Percentiles rank a stretch among this genome's conserved stretches.
Conservation (phyloP, 768 basidiomycete genomes). For the Suillus subalutaceus region DNA sequence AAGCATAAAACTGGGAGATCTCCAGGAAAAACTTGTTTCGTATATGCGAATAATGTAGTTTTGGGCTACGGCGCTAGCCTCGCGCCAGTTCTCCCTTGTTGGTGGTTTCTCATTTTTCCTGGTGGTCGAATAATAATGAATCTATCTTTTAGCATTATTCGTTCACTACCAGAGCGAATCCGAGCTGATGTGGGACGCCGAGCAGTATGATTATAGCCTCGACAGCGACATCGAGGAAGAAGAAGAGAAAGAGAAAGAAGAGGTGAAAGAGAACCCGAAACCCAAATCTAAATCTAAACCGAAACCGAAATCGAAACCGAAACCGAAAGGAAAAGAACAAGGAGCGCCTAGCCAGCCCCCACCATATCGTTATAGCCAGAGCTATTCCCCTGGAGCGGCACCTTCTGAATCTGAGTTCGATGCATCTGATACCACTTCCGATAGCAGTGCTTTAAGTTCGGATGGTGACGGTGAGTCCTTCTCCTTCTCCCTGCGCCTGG, state of each 20-base stretch:
- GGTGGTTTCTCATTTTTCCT: background rate
- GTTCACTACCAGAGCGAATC: background rate
- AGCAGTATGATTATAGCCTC: constrained; percentile 20
- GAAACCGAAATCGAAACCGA: no score
- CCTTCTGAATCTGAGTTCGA: background rate
- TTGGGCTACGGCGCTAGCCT: background rate
- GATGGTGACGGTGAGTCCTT: background rate
- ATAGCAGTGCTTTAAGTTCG: background rate
- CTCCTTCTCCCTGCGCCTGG: background rate
- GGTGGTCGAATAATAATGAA: background rate
- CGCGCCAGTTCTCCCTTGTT: background rate
- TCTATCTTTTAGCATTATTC: background rate
- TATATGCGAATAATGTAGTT: constrained; percentile 23
- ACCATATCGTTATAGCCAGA: background rate
- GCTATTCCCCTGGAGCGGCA: background rate
- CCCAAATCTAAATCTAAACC: no score
- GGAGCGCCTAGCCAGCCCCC: background rate
- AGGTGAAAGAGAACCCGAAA: no score
- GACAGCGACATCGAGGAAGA: constrained; percentile 36
- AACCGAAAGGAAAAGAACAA: background rate
- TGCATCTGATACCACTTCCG: background rate
- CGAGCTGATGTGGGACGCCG: background rate
- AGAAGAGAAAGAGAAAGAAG: background rate
- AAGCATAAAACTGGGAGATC: constrained; percentile 13
- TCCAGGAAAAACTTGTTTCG: constrained; percentile 24